Evolutionary conservation across 768 basidiomycete species (phyloP).

Genomic region (Sporobolomyces pararoseus): DNA sequence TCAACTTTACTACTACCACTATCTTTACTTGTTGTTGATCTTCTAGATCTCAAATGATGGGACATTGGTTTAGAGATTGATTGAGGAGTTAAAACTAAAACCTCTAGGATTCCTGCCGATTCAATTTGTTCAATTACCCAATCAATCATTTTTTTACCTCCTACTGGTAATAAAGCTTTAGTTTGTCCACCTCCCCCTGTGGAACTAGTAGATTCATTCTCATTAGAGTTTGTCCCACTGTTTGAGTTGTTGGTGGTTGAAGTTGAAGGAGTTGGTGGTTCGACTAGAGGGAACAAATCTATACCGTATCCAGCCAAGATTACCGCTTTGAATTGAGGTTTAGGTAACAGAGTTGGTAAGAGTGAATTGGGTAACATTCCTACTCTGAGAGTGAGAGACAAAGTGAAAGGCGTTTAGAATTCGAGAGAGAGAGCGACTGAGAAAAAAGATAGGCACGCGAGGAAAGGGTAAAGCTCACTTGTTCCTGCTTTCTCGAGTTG

Average conservation of each 20-base stretch:
- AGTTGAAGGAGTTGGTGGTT: slow-evolving; percentile 3
- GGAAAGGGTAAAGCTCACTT: neutral
- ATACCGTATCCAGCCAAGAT: slow-evolving; percentile 29
- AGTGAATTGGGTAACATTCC: slow-evolving; percentile 34
- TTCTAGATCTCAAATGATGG: slow-evolving; percentile 26
- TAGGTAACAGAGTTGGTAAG: slow-evolving; percentile 15
- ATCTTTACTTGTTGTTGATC: no score
- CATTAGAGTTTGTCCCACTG: no score
- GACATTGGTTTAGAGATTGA: slow-evolving; percentile 31
- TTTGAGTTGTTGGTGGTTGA: slow-evolving; percentile 4
- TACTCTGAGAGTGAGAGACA: neutral
- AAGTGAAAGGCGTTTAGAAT: neutral
- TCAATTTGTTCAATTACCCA: slow-evolving; percentile 40
- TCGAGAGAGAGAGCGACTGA: neutral
- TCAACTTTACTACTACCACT: no score
- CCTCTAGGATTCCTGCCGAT: slow-evolving; percentile 37
- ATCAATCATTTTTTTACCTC: slow-evolving; percentile 40
- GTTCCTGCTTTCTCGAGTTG: neutral
- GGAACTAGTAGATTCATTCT: slow-evolving; percentile 12
- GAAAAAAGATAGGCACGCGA: neutral
- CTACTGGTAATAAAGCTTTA: slow-evolving; percentile 42
- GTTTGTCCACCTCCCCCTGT: slow-evolving; percentile 19
- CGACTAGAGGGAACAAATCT: slow-evolving; percentile 41
- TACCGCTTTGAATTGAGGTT: slow-evolving; percentile 35
- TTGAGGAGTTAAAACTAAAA: slow-evolving; percentile 34